These are phyloP conservation scores for Trichothecium roseum DNA, from an alignment of 2,329 filamentous ascomycete genomes.

Conservation along the genomic window DNA sequence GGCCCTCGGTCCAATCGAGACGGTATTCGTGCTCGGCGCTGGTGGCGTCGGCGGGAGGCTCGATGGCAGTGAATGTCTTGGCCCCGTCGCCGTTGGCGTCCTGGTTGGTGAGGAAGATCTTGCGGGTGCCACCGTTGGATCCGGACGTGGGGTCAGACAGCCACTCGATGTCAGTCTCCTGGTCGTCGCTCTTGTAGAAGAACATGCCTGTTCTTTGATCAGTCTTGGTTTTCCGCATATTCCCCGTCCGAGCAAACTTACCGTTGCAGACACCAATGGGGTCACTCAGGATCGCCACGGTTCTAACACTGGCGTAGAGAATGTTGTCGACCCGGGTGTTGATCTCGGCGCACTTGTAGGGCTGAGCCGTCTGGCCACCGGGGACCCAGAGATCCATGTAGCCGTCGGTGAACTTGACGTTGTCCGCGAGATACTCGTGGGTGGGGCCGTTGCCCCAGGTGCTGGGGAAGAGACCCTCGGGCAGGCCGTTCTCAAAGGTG, in stretches of 20 bases:
- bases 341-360: conserved; percentile 14
- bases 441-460: conserved; percentile 9
- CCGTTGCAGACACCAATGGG: conserved; percentile 19
- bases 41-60: conserved; percentile 12
- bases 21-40: conserved; percentile 19
- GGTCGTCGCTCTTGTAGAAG: conserved; percentile 15
- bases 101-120: conserved; percentile 20
- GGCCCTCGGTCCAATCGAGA: conserved; percentile 17
- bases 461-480: conserved; percentile 12
- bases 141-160: conserved; percentile 16
- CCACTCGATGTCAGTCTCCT: conserved; percentile 21
- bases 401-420: conserved; percentile 13
- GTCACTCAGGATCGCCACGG: conserved; percentile 16
- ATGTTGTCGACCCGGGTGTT: conserved; percentile 15
- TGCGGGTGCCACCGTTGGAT: conserved; percentile 15
- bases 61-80: conserved; percentile 7
- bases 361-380: conserved; percentile 13
- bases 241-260: conserved; percentile 2
- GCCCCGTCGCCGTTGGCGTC: conserved; percentile 12
- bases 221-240: neutral
- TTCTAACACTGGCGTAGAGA: conserved; percentile 17
- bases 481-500: conserved; percentile 13
- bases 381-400: conserved; percentile 17
- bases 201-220: conserved; percentile 14
- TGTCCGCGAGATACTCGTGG: conserved; percentile 7